Evolutionary conservation across 345 rosid species (phyloP), one percentile per base, ranked within the genome.

Genomic region (Eucalyptus camaldulensis): DNA sequence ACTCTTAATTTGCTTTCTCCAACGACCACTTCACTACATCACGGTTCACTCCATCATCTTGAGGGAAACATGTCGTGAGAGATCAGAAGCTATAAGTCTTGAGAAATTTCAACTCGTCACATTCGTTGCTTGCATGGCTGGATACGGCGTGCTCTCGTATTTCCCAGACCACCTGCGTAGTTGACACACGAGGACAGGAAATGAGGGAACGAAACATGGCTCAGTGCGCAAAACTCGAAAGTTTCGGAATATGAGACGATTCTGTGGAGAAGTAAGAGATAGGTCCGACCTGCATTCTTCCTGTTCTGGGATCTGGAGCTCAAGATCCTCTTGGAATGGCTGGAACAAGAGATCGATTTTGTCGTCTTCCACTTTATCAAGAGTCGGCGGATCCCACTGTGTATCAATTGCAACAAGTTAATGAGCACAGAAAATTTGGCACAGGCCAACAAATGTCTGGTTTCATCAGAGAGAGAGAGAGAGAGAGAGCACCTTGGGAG

Each of bases 301-400:
- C 51, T 91, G 94, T 87, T 91, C 97, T 51, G 99, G 99, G 91
- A 95, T 91, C 53, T 89, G 94, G 90, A 97, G 99, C 92, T 97
- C 98, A 80, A 95, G 91, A 65, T 91, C 95, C 90, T 94, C 94
- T 62, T 60, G 43, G 54, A 95, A 96, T 53, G 96, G 96, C 92
- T 93, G 89, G 91, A 97, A 96, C 87, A 97, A 91, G 33, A 90
- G 76, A 86, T 93, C 96, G 51, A 95, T 43, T 89, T 95, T 95
- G 89, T 94, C 91, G 27, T 94, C 97, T 13, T 92, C 95, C 87
- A 94, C 95, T 89, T 93, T 90, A 22, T 94, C 95, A 21, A 95
- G 92, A 24, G 94, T 91, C 4, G 92, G 91, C 19, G 98, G 99
- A 33, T 92, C 94, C 99, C 99, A 97, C 99, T 96, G 93, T 87